Evolutionary conservation across 2,329 filamentous ascomycete genomes (phyloP).

Genomic region (Emergomyces orientalis): DNA sequence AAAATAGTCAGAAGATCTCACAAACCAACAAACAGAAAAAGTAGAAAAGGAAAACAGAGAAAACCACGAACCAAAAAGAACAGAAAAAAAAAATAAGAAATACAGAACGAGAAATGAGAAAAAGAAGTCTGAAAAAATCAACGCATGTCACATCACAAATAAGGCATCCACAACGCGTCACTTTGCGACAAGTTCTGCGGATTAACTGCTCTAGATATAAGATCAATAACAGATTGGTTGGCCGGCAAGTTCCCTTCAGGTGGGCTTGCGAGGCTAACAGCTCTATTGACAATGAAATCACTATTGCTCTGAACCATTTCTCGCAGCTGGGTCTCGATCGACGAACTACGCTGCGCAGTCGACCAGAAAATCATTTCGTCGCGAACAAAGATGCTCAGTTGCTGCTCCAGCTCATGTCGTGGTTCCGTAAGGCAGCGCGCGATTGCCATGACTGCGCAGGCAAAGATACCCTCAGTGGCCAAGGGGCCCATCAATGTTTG

Average conservation of each 20-base stretch:
- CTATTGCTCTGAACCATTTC: slow-evolving; percentile 79
- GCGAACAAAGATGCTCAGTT: slow-evolving; percentile 85
- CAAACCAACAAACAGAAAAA: slow-evolving; percentile 13
- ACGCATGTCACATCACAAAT: slow-evolving; percentile 49
- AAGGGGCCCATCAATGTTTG: slow-evolving; percentile 94
- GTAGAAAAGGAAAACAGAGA: slow-evolving; percentile 13
- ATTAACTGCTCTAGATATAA: slow-evolving; percentile 86
- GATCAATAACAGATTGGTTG: slow-evolving; percentile 93
- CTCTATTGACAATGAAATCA: slow-evolving; percentile 84
- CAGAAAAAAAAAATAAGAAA: slow-evolving; percentile 16
- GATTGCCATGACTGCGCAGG: slow-evolving; percentile 92
- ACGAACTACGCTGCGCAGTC: slow-evolving; percentile 56
- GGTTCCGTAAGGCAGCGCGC: slow-evolving; percentile 88
- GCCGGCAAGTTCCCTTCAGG: slow-evolving; percentile 74
- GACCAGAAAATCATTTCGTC: slow-evolving; percentile 99
- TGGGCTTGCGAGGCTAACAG: slow-evolving; percentile 69
- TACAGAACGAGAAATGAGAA: slow-evolving; percentile 7
- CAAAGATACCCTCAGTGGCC: slow-evolving; percentile 91
- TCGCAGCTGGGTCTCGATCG: slow-evolving; percentile 60
- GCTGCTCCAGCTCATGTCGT: slow-evolving; percentile 74
- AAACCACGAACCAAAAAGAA: slow-evolving; percentile 17
- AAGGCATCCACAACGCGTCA: slow-evolving; percentile 96
- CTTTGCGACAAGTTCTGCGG: slow-evolving; percentile 79
- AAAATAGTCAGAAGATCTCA: neutral
- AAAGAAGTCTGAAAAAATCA: slow-evolving; percentile 14